Evolutionary conservation across 1,284 basidiomycete species (phyloP), one percentile per base, ranked within the genome.

Genomic region (Tremellales sp.): DNA sequence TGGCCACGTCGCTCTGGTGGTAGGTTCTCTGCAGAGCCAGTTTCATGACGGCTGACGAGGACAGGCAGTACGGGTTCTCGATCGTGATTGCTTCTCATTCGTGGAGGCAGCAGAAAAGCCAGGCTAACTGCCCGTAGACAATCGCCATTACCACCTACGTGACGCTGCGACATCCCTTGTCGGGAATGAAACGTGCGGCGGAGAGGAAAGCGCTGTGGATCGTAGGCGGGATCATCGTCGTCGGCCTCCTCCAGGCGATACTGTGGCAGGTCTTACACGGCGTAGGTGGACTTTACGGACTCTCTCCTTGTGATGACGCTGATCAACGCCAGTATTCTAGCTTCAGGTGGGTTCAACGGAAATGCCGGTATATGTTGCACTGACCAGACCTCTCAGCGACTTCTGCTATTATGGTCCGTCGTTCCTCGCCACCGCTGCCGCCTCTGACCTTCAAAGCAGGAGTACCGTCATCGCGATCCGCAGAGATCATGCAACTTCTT

Each of bases 31-130:
- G 13, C 9, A 37, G 14, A 33, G 13, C 12, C 26, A 14, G 13
- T 21, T 13, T 7, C 45, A 16, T 16, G 16, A 27, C 36, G 32
- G 18, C 43, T 45, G 43, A 53, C 26, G 24, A 9, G 12, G 27
- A 13, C 36, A 53, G 51, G 51, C 54, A 54, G 41, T 57, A 52
- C 34, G 55, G 50, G 12, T 57, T 57, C 42, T 47, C 55, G 2
- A 12, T 51, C 18, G 53, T 56, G 25, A 39, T 42, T 25, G 12
- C 27, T 13, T 6, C 5, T 35, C 32, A 31, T 41, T 24, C n/a
- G 14, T 22, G n/a, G 2, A 3, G 26, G 8, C 24, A 10, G 16
- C 14, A 25, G 32, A 7, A 8, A 16, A 16, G 36, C 4, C 29
- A 18, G 10, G 22, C 9, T 21, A 8, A n/a, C 28, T 26, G 21